These are phyloP conservation scores for Debaryomyces sp. DNA, from an alignment of 1,139 yeast species.

Conservation along the genomic window DNA sequence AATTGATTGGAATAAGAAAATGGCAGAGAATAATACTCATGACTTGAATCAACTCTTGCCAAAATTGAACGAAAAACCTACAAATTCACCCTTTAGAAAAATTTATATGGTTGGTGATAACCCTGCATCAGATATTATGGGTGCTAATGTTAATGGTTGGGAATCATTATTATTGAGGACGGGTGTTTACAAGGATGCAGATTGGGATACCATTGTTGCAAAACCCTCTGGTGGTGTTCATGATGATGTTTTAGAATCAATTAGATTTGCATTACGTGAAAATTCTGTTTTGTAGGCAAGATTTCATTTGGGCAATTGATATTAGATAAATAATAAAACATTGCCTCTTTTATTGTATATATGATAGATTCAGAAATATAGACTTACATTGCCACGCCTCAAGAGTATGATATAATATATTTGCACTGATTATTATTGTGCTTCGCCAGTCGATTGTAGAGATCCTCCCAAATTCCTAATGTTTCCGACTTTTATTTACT, in stretches of 20 bases:
- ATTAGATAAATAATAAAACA: too few relatives aligned
- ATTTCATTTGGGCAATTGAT: background rate
- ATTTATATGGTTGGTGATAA: constrained; percentile 97
- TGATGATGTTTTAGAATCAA: constrained; percentile 52
- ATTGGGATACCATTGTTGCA: constrained; percentile 43
- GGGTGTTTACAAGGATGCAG: constrained; percentile 82
- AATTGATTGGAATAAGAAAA: constrained; percentile 55
- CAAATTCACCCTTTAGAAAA: constrained; percentile 46
- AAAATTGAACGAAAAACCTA: constrained; percentile 37
- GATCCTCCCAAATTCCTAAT: background rate
- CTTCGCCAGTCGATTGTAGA: background rate
- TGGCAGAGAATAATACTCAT: constrained; percentile 24
- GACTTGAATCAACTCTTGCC: constrained; percentile 35
- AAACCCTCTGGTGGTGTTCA: constrained; percentile 52
- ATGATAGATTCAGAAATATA: too few relatives aligned
- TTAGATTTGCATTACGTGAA: constrained; percentile 18
- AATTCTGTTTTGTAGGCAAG: constrained; percentile 6
- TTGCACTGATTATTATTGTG: background rate
- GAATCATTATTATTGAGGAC: constrained; percentile 78
- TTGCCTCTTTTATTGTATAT: too few relatives aligned
- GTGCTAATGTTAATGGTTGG: constrained; percentile 91
- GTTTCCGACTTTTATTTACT: background rate
- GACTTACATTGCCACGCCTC: background rate
- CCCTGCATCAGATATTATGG: constrained; percentile 88
- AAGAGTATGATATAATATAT: background rate